Conservation (phyloP, 2,329 filamentous ascomycete genomes). For the Meredithiella fracta region DNA sequence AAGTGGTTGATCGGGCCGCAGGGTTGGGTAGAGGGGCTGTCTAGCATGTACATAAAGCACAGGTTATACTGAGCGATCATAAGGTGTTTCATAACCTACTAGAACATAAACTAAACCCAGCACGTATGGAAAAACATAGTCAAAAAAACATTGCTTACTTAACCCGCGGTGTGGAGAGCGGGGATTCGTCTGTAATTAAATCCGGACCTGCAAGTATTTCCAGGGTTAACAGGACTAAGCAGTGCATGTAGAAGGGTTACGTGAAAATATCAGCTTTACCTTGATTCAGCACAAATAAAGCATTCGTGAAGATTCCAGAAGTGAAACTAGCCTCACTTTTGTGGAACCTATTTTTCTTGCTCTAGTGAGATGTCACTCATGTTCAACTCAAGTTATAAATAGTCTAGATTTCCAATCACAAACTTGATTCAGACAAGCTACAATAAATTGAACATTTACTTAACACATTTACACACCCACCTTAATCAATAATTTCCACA, state of each 20-base stretch:
- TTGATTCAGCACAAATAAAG: slow-evolving; percentile 2
- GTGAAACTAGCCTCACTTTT: background rate
- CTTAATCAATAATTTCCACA: slow-evolving; percentile 7
- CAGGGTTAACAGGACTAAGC: background rate
- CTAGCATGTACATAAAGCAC: background rate
- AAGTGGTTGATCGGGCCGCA: background rate
- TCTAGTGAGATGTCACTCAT: background rate
- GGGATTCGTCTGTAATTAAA: background rate
- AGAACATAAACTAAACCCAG: background rate
- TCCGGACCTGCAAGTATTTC: background rate
- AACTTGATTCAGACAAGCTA: background rate
- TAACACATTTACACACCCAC: background rate
- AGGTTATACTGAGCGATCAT: background rate
- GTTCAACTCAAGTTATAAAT: background rate
- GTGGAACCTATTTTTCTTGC: background rate
- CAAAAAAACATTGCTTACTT: background rate
- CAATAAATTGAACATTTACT: background rate
- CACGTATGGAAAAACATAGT: background rate
- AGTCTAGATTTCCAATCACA: background rate
- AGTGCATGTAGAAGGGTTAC: slow-evolving; percentile 2
- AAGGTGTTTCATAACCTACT: background rate
- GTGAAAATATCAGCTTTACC: background rate
- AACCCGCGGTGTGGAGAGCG: background rate
- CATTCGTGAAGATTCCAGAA: slow-evolving; percentile 15
- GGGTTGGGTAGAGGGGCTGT: background rate